Evolutionary conservation across 2,329 filamentous ascomycete genomes (phyloP), one percentile per base, ranked within the genome.

Genomic region (Microthyrium microscopicum): DNA sequence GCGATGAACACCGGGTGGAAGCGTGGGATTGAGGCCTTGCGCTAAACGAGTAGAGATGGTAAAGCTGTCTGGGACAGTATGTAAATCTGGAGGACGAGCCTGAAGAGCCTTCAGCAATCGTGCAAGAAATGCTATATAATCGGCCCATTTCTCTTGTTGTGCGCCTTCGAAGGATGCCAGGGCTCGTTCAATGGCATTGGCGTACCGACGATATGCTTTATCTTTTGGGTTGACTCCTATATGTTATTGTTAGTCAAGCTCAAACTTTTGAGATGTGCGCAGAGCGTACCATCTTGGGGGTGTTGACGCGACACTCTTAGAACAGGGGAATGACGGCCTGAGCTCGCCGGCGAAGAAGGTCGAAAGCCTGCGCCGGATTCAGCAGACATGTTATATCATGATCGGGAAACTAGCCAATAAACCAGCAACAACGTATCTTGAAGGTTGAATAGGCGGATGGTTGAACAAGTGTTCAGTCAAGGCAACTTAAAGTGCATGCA

Each of bases 91-190:
- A 17, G 82, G 82, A 42, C 85, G 81, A 28, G 79, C 73, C 70
- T 98, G 89, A 16, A 98, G 66, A 24, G 87, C 83, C 80, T 94
- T 95, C 40, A 93, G 64, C 31, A 98, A 65, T 40, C 83, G 74
- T 51, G 81, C 91, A 36, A 98, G 61, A 53, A 95, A 98, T 13
- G 87, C 93, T 48, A 98, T 98, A 52, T 98, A 98, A 59, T 98
- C 89, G 31, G 91, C 89, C 89, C 89, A 98, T n/a, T n/a, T n/a
- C 72, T 98, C 89, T 57, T 95, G 84, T 44, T 94, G 66, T 20
- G 83, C 75, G 12, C 82, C 85, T 52, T 98, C 89, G 60, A 94
- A 98, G 21, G 93, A 66, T 29, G 79, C 71, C 40, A 98, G 67
- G 21, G 84, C 80, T 53, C 84, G 73, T 49, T 95, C 87, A 43